Evolutionary conservation across 2,329 filamentous ascomycete genomes (phyloP).

Genomic region (Alternaria triticina): DNA sequence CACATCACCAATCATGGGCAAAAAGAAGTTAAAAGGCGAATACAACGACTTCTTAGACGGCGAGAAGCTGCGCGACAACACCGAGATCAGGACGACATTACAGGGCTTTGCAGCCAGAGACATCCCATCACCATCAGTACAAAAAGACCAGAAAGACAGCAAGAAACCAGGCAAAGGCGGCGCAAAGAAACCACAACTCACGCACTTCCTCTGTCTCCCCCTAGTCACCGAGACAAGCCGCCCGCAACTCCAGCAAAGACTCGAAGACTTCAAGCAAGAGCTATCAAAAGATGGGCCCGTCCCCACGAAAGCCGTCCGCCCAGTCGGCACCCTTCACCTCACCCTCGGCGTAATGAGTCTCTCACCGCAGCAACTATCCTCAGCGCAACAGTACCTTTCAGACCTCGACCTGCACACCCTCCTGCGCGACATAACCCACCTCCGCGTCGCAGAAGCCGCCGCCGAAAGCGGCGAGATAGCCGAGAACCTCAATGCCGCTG

Average conservation of each 20-base stretch:
- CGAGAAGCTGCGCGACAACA: conserved; percentile 39
- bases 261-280: conserved; percentile 65
- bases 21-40: conserved; percentile 32
- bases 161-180: conserved; percentile 18
- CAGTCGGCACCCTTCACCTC: conserved; percentile 80
- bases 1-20: conserved; percentile 32
- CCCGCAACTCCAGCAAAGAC: conserved; percentile 67
- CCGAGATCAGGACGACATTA: conserved; percentile 32
- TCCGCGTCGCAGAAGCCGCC: conserved; percentile 16
- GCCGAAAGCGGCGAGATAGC: conserved; percentile 30
- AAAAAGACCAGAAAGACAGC: conserved; percentile 13
- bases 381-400: conserved; percentile 51
- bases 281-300: conserved; percentile 55
- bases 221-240: conserved; percentile 68
- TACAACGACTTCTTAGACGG: conserved; percentile 48
- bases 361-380: conserved; percentile 55
- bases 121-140: conserved; percentile 17
- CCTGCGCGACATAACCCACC: conserved; percentile 25
- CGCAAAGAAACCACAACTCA: conserved; percentile 58
- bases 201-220: conserved; percentile 79
- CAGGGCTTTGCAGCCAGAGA: conserved; percentile 16
- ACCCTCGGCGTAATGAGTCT: conserved; percentile 89
- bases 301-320: conserved; percentile 72
- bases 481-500: conserved; percentile 37
- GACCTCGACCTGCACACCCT: conserved; percentile 51